Evolutionary conservation across 1,284 basidiomycete genomes (phyloP), one percentile per base, ranked within the genome.

Genomic region (Phylloboletellus chloephorus): DNA sequence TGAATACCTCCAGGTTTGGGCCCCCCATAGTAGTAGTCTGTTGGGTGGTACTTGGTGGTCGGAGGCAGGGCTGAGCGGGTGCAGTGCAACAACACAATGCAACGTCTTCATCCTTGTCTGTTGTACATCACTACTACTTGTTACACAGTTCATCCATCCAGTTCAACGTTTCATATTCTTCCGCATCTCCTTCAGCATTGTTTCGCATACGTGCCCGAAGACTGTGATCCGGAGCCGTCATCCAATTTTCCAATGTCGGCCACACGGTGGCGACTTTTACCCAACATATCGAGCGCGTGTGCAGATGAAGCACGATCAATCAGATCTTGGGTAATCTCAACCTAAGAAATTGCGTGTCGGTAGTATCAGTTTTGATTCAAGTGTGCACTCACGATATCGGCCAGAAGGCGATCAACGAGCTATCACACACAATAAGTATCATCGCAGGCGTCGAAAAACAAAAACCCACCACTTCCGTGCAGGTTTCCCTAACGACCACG

Each of bases 1-100:
- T 90, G 78, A 91, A 88, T 13, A 92, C 76, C 64, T 93, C 89
- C 42, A 93, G 78, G 60, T 87, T 88, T 29, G 86, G 52, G 0
- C 83, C 84, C 3, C 83, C 84, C 84, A 88, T 28, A 80, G 72
- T 43, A 82, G 4, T 32, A 3, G 31, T 28, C 13, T 37, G n/a
- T n/a, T n/a, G n/a, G n/a, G n/a, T n/a, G n/a, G n/a, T n/a, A n/a
- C n/a, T n/a, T n/a, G n/a, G n/a, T n/a, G n/a, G n/a, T n/a, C n/a
- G n/a, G n/a, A n/a, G n/a, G n/a, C n/a, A n/a, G n/a, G n/a, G n/a
- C n/a, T n/a, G n/a, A n/a, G n/a, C n/a, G n/a, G n/a, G n/a, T n/a
- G n/a, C n/a, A n/a, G n/a, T n/a, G n/a, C n/a, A n/a, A n/a, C n/a
- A n/a, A n/a, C n/a, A n/a, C n/a, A n/a, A n/a, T n/a, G n/a, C n/a